These are phyloP conservation scores for Seiridium unicorne DNA, from an alignment of 2,329 filamentous ascomycete genomes.

Conservation along the genomic window DNA sequence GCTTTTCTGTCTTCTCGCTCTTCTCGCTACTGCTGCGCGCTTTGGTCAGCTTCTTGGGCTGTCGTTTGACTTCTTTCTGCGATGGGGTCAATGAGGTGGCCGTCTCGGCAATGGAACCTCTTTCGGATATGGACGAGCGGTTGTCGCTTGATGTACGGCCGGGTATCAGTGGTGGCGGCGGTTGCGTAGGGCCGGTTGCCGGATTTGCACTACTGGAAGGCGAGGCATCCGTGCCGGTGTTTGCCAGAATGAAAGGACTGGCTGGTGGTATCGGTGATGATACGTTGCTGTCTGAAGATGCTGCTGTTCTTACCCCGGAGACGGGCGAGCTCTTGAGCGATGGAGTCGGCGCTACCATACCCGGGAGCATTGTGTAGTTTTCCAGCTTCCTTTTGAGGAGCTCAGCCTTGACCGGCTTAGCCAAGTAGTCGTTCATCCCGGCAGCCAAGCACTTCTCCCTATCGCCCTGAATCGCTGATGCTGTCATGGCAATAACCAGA, in stretches of 20 bases:
- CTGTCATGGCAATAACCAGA: constrained; percentile 97
- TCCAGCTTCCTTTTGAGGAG: constrained; percentile 81
- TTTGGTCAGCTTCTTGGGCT: constrained; percentile 41
- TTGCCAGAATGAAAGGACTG: constrained; percentile 15
- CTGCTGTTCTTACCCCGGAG: not conserved
- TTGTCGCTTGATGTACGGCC: constrained; percentile 33
- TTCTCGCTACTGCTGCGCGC: constrained; percentile 34
- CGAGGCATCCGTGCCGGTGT: constrained; percentile 8
- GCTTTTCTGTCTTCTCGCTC: constrained; percentile 24
- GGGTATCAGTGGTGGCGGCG: constrained; percentile 15
- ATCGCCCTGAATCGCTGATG: constrained; percentile 90
- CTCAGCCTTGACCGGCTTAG: constrained; percentile 89
- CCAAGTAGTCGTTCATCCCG: constrained; percentile 96
- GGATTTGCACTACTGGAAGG: constrained; percentile 9
- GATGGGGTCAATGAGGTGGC: constrained; percentile 13
- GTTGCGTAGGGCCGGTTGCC: constrained; percentile 9
- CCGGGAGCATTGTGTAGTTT: constrained; percentile 45
- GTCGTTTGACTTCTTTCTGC: constrained; percentile 18
- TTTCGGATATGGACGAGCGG: constrained; percentile 26
- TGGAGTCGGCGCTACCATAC: constrained; percentile 24
- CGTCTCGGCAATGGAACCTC: constrained; percentile 19
- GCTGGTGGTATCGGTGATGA: constrained; percentile 15
- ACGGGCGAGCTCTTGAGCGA: not conserved
- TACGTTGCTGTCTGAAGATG: constrained; percentile 4
- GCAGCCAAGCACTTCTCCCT: constrained; percentile 92